Evolutionary conservation across 2,329 filamentous ascomycete genomes (phyloP), one percentile per base, ranked within the genome.

Genomic region (Stagonosporopsis vannaccii): DNA sequence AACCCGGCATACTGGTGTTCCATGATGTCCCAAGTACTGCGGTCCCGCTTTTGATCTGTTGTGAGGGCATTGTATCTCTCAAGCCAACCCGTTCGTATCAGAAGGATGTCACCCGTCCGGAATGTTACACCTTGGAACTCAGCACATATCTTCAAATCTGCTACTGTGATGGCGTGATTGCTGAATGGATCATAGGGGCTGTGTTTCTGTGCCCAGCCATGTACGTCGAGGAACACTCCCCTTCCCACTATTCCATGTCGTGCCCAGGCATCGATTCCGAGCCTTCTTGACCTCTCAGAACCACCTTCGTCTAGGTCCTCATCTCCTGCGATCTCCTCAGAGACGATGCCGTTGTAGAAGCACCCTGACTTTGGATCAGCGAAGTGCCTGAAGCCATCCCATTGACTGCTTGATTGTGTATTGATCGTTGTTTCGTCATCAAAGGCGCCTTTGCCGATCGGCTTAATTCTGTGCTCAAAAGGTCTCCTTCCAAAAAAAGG

Each of bases 401-500:
- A 72, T 53, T 66, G 66, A n/a, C 61, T 71, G 20, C 68, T 72
- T 26, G 65, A 65, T 37, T 76, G 73, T 7, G 70, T 74, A 39
- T 75, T 75, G 52, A 72, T 65, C 7, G 65, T 59, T 17, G 65
- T 42, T n/a, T 64, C 63, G n/a, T 75, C 73, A 36, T 74, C 72
- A 25, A 66, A 63, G 0, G 60, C 62, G 8, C 64, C 61, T 6
- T 57, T 56, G 26, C 55, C 64, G 2, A 64, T 58, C 2, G 53
- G 57, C 13, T 58, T 58, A 32, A 69, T 67, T 26, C 43, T 44
- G 26, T 69, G 64, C 56, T 84, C 77, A 66, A 89, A 86, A 3
- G 78, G 72, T 56, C 82, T 79, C 15, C 86, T 80, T 53, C 79
- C 77, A 71, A 88, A 87, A 69, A 86, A 84, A 17, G 84, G 79